phyloP scores from a whole-genome alignment of 768 basidiomycete species.

The Collybiopsis confluens region DNA sequence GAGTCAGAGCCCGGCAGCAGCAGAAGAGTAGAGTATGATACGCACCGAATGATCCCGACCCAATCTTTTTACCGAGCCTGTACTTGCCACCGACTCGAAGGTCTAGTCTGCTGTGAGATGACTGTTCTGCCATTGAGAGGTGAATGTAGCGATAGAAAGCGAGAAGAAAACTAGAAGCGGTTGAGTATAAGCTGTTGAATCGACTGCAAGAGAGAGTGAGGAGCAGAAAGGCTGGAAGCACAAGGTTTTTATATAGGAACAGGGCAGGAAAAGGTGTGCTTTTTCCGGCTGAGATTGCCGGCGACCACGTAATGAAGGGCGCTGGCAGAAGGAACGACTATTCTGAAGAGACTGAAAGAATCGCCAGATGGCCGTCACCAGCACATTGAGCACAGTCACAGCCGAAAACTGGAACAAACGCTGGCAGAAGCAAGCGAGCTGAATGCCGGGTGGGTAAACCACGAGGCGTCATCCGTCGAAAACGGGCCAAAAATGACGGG shows the following conservation, averaged over 20 bases:
- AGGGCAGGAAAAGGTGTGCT: constrained; percentile 14
- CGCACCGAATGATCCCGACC: constrained; percentile 95
- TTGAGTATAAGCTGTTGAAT: constrained; percentile 4
- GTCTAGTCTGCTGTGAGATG: constrained; percentile 72
- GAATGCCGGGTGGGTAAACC: not conserved
- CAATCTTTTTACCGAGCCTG: constrained; percentile 98
- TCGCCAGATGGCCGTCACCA: not conserved
- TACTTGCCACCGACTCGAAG: constrained; percentile 93
- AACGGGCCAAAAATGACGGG: not conserved
- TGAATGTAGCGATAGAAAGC: constrained; percentile 4
- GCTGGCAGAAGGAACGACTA: not conserved
- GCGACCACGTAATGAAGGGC: constrained; percentile 6
- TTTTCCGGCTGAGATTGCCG: constrained; percentile 8
- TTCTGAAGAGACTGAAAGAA: not conserved
- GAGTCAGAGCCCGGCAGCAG: constrained; percentile 4
- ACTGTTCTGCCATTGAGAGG: constrained; percentile 63
- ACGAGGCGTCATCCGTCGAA: not conserved
- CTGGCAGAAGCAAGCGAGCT: not conserved
- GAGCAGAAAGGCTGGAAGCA: not conserved
- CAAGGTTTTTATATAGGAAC: constrained; percentile 18
- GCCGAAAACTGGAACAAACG: not conserved
- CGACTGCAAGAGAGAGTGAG: not conserved
- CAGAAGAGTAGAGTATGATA: constrained; percentile 14
- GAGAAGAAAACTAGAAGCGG: constrained; percentile 10
- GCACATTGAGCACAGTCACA: not conserved